Base-by-base conservation (phyloP, 208 protist genomes). In the Crithidia mellificae region DNA sequence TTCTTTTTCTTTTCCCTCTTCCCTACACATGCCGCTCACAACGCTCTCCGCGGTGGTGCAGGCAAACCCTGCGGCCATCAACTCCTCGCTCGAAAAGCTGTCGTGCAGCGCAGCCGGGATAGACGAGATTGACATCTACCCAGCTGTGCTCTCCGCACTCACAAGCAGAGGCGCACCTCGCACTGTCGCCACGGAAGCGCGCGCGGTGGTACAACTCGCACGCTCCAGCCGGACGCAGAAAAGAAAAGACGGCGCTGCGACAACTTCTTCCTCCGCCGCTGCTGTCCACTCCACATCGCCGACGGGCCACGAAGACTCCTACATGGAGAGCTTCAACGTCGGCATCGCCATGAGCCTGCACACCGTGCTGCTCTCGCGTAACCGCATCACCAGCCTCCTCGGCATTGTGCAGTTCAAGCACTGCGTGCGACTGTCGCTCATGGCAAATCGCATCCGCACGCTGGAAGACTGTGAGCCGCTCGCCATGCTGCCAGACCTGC, bases 401-500 rank as follows among this genome's bases (percentile, higher is more conserved):
- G 91, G 91, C 43, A 66, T 90, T 12, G 74, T 94, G 25, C 88
- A 94, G 77, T 96, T 96, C 69, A 75, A 74, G 41, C 81, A 91
- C 59, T 85, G 90, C 7, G 82, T 92, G 34, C 83, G 81, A 0
- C 84, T 96, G 8, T 94, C 88, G 0, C 76, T 96, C 3, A 71
- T 93, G 0, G 83, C 85, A 6, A 96, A 96, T 68, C 57, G 68
- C 63, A 78, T 96, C 44, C 77, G 80, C 39, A 77, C 74, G 51
- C 77, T 96, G 20, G 88, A 93, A 57, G 78, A 88, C 56, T 93
- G 86, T 51, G 88, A 91, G 63, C 81, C 85, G n/a, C 80, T 96
- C 11, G 73, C 78, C 46, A 44, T 94, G 51, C 74, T 96, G 4
- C 77, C 81, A 0, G 67, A 82, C 36, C 78, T 96, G n/a, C 73